Percentiles rank a stretch among this genome's conserved stretches.
Evolutionary conservation across 208 protist genomes (phyloP).

Genomic region (Phytomonas sp.): DNA sequence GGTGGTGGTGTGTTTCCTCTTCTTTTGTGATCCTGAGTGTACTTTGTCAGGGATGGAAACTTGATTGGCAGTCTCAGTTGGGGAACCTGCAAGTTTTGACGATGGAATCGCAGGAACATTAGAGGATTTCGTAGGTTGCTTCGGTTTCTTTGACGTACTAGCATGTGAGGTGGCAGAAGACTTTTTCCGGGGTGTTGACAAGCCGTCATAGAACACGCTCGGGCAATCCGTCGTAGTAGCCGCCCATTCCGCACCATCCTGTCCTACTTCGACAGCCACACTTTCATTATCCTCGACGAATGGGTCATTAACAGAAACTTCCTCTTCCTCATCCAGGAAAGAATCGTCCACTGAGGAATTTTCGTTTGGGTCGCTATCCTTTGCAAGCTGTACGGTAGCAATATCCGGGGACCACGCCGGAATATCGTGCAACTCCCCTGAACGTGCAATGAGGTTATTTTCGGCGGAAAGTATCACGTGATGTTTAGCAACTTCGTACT

Average conservation of each 20-base stretch:
- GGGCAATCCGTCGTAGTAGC: background rate
- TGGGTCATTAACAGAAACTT: background rate
- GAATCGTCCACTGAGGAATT: background rate
- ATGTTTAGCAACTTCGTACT: conserved; percentile 2
- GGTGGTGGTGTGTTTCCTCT: conserved; percentile 6
- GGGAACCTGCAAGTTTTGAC: background rate
- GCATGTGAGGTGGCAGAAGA: background rate
- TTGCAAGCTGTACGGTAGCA: background rate
- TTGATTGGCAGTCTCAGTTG: background rate
- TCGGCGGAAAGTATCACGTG: conserved; percentile 11
- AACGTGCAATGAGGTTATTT: conserved; percentile 7
- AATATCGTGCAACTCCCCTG: background rate
- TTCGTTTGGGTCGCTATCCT: background rate
- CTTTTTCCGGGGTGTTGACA: background rate
- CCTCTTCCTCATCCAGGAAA: background rate
- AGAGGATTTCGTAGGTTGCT: background rate
- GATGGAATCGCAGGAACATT: conserved; percentile 10
- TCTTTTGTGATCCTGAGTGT: background rate
- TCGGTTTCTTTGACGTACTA: conserved; percentile 1
- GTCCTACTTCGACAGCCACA: background rate
- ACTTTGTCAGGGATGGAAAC: background rate
- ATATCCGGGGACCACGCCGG: background rate
- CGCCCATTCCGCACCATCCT: background rate
- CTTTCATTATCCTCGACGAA: background rate
- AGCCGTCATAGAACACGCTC: background rate